Percentiles rank a stretch among this genome's conserved stretches.
phyloP scores from a whole-genome alignment of 108 stramenopile species.

The Stephanodiscus triporus region DNA sequence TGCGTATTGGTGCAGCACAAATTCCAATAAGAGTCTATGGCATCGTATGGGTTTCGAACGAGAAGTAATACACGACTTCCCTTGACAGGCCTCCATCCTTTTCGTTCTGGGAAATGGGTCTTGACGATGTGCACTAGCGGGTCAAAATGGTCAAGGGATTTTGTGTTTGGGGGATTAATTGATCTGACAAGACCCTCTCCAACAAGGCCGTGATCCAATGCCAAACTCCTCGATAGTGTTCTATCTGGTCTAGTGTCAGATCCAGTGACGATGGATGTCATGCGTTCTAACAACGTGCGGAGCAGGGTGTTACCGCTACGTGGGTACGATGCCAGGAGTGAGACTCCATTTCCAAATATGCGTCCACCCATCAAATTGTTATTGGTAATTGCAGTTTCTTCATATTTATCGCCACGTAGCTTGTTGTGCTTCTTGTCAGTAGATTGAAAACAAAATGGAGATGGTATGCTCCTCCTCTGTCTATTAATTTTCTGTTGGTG shows the following conservation, averaged over 20 bases:
- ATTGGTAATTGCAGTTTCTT: neutral
- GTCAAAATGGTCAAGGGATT: constrained; percentile 47
- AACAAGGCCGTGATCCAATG: constrained; percentile 66
- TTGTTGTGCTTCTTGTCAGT: constrained; percentile 2
- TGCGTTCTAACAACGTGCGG: constrained; percentile 77
- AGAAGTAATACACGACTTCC: constrained; percentile 74
- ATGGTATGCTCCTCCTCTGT: neutral
- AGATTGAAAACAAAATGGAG: constrained; percentile 28
- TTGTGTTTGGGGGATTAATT: neutral
- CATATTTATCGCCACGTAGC: neutral
- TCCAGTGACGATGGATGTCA: constrained; percentile 86
- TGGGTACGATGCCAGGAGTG: constrained; percentile 86
- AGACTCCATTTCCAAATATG: constrained; percentile 39
- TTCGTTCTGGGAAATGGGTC: constrained; percentile 96
- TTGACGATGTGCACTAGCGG: constrained; percentile 63
- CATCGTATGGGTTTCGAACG: constrained; percentile 97
- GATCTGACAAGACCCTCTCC: constrained; percentile 82
- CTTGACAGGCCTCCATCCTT: constrained; percentile 57
- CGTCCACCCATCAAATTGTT: neutral
- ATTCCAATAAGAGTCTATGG: constrained; percentile 95
- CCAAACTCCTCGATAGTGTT: constrained; percentile 71
- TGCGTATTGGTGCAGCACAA: constrained; percentile 95
- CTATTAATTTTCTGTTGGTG: neutral
- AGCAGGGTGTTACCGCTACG: constrained; percentile 89
- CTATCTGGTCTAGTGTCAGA: constrained; percentile 92